Evolutionary conservation across 1,284 basidiomycete species (phyloP).

Genomic region (Ganoderma meredithae): DNA sequence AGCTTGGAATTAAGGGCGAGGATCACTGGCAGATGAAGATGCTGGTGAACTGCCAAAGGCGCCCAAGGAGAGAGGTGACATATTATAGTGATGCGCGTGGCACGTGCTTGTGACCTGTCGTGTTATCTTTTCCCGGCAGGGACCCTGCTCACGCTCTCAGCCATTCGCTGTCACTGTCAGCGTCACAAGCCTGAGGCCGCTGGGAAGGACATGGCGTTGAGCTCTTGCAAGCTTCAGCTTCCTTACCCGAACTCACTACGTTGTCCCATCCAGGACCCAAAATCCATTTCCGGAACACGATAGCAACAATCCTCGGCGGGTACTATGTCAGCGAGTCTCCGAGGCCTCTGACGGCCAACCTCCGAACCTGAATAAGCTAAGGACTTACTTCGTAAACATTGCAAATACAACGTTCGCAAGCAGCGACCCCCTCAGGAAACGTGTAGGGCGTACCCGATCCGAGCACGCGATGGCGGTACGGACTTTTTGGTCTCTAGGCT

Average conservation of each 20-base stretch:
- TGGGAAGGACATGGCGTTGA: background rate
- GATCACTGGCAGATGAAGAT: background rate
- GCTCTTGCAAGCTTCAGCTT: background rate
- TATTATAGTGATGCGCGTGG: background rate
- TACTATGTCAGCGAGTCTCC: background rate
- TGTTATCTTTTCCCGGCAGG: background rate
- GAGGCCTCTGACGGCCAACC: background rate
- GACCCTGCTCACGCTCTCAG: too few relatives aligned
- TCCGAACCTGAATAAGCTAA: too few relatives aligned
- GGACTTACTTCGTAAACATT: too few relatives aligned
- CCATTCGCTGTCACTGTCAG: too few relatives aligned
- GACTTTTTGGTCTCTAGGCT: background rate
- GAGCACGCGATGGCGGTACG: background rate
- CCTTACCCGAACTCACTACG: background rate
- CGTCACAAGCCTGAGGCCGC: too few relatives aligned
- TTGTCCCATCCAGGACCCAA: background rate
- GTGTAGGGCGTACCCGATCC: background rate
- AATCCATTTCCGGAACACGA: background rate
- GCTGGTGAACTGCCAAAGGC: background rate
- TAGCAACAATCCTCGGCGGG: background rate
- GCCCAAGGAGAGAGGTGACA: background rate
- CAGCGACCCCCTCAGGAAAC: background rate
- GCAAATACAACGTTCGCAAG: background rate
- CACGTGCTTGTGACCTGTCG: slow-evolving; percentile 2
- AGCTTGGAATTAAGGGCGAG: background rate